Percentiles rank a stretch among this genome's conserved stretches.
phyloP scores from a whole-genome alignment of 352 stramenopile species.

The Globisporangium cystogenes region DNA sequence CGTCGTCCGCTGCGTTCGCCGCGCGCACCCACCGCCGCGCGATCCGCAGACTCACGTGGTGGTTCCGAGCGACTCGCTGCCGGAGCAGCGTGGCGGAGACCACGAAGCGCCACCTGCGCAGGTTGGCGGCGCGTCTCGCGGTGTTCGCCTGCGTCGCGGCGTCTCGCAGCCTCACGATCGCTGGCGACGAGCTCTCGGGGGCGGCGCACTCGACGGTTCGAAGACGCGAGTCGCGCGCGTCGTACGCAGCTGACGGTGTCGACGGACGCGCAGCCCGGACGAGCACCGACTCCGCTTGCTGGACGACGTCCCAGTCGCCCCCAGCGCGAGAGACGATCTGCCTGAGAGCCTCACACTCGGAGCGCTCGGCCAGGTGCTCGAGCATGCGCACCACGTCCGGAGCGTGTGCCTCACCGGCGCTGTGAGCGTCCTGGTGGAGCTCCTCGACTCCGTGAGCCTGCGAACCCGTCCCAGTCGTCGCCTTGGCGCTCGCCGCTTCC shows the following conservation, averaged over 20 bases:
- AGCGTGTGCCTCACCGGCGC: not conserved
- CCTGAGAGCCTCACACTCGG: not conserved
- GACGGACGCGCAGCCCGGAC: not conserved
- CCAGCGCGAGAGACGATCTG: not conserved
- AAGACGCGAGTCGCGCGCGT: not conserved
- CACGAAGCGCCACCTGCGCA: not conserved
- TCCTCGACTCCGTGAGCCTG: too few relatives aligned
- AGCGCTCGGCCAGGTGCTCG: not conserved
- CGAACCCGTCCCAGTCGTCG: too few relatives aligned
- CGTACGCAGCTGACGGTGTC: not conserved
- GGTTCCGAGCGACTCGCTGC: not conserved
- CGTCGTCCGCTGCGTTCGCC: not conserved
- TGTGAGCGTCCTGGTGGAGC: too few relatives aligned
- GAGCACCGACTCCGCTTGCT: not conserved
- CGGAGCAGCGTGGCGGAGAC: not conserved
- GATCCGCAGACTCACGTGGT: not conserved
- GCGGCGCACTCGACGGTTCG: not conserved
- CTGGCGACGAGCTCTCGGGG: not conserved
- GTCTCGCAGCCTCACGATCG: not conserved
- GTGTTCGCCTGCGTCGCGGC: not conserved
- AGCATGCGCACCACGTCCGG: slow-evolving; percentile 2
- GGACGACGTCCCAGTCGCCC: not conserved
- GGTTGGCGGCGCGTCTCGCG: not conserved
- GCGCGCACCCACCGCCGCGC: not conserved
- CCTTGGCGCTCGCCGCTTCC: not conserved